Evolutionary conservation across 202 grass and related monocot species (phyloP), one percentile per base, ranked within the genome.

Genomic region (Zoysia matrella): DNA sequence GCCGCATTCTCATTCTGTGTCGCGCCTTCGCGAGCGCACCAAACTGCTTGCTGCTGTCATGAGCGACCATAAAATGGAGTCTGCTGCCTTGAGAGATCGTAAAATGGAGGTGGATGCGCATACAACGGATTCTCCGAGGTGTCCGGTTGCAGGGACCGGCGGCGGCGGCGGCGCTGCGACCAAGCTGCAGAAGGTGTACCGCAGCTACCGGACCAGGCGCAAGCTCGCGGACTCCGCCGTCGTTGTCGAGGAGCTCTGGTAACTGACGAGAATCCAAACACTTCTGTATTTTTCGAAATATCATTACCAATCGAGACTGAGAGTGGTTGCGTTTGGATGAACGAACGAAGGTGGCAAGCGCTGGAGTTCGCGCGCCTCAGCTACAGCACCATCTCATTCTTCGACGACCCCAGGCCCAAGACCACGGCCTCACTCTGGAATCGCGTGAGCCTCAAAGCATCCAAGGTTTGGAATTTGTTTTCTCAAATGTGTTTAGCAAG

Each of bases 161-260:
- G 60, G 60, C 60, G 60, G 58, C 18, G 58, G 41, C 41, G 60
- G 60, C 30, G 60, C 60, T 1, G 60, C 60, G 9, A 64, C 60
- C 18, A 64, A 64, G 30, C 60, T 64, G 60, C 96, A 98, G 85
- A 98, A 95, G 87, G 92, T 93, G 40, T 98, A 98, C 80, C 83
- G 92, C 67, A 87, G 92, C 89, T 99, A 99, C 80, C 89, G 91
- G 10, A 99, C 91, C 41, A 73, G 96, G 11, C 93, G 91, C 71
- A 89, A 82, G 91, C 82, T 99, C 64, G 93, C 96, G 40, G 92
- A 99, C 87, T 88, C 96, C 58, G 96, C 87, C 56, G 89, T 95
- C 85, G 85, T 94, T 71, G 92, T 86, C 65, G 96, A 92, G 76
- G 96, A 94, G 89, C 93, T 93, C 75, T 99, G 96, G 93, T 99